Base-by-base conservation (phyloP, 164 flowering plant genomes). In the Stephania japonica region DNA sequence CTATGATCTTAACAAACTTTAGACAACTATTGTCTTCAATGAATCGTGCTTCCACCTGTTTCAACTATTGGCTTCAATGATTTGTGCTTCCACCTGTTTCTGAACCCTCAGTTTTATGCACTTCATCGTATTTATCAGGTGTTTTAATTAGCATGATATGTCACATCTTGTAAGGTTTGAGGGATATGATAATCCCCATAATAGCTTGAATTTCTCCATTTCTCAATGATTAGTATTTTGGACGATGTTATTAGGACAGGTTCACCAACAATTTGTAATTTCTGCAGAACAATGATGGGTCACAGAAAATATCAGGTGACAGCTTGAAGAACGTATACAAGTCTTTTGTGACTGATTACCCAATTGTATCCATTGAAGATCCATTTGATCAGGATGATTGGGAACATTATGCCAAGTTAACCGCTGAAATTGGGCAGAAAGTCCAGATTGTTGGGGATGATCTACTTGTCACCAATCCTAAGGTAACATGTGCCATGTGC, bases 371-470 rank as follows among this genome's bases (percentile, higher is more conserved):
- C 49, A 83, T 80, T 43, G 85, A 83, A 47, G 85, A 83, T 47
- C 85, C 85, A 47, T 83, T 80, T 67, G 85, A 83, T 74, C 85
- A 80, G 74, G 85, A 83, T 76, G 85, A 83, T 50, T 83, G 85
- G 83, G 85, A 78, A 65, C 81, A 83, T 70, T 80, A 83, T 71
- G 75, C 78, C 69, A 83, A 83, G 74, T 4, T 83, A 72, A 83
- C 85, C 6, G 76, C 70, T 32, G 85, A 83, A 79, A 72, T 80
- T 67, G 85, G 85, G 42, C 66, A 80, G 32, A 69, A 78, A 74
- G 83, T 83, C 10, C 85, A 83, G 75, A 83, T 80, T 73, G 85
- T 80, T 38, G 85, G 83, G 44, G 85, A 83, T 76, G 85, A 80
- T 76, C 83, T 83, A 26, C 80, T 83, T 71, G 85, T 80, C 50